Evolutionary conservation across 352 stramenopile species (phyloP).

Genomic region (Globisporangium radiosum): DNA sequence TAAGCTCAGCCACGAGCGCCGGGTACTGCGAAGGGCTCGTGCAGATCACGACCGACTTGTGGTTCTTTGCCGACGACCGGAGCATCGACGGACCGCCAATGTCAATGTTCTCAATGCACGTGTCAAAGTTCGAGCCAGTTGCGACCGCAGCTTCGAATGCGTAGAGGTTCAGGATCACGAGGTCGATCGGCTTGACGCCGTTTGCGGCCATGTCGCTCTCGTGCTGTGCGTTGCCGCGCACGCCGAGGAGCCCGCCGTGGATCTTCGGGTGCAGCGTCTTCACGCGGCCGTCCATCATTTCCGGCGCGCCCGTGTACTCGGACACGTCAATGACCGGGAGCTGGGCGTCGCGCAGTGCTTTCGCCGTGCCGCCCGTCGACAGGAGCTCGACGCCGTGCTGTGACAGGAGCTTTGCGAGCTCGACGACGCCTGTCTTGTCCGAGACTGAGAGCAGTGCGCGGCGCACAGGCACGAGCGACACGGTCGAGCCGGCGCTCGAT

Average conservation of each 20-base stretch:
- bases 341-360: slow-evolving; percentile 92
- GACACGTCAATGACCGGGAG: slow-evolving; percentile 96
- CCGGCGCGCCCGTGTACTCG: slow-evolving; percentile 95
- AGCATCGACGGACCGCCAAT: slow-evolving; percentile 99
- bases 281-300: slow-evolving; percentile 99
- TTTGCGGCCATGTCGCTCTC: slow-evolving; percentile 95
- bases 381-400: slow-evolving; percentile 94
- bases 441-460: slow-evolving; percentile 98
- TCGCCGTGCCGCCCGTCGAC: slow-evolving; percentile 97
- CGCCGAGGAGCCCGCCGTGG: slow-evolving; percentile 96
- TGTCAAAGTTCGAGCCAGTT: slow-evolving; percentile 90
- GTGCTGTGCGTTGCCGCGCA: slow-evolving; percentile 95
- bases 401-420: slow-evolving; percentile 93
- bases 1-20: slow-evolving; percentile 90
- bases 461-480: slow-evolving; percentile 89
- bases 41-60: slow-evolving; percentile 97
- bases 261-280: slow-evolving; percentile 99
- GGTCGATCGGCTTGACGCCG: slow-evolving; percentile 96
- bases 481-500: slow-evolving; percentile 36
- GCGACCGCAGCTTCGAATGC: slow-evolving; percentile 98
- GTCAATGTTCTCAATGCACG: slow-evolving; percentile 99
- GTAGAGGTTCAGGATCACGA: slow-evolving; percentile 99
- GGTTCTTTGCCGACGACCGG: slow-evolving; percentile 98
- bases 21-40: slow-evolving; percentile 95
- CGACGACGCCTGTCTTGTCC: slow-evolving; percentile 98